Evolutionary conservation across 768 basidiomycete genomes (phyloP).

Genomic region (Myochromella boudieri): DNA sequence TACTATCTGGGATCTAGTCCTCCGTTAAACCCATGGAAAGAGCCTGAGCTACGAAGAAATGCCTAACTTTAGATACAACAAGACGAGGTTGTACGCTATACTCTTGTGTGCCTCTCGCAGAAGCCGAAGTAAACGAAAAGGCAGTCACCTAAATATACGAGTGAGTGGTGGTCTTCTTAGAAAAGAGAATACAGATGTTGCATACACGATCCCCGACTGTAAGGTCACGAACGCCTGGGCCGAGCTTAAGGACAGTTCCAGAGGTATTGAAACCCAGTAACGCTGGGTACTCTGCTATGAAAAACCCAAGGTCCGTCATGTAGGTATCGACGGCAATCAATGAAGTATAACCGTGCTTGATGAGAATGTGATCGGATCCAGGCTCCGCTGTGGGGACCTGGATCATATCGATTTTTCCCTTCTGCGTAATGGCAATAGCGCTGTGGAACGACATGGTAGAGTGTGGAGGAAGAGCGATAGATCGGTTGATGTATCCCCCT

Average conservation of each 20-base stretch:
- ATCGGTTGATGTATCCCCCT: no score
- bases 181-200: not conserved
- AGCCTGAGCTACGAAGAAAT: no score
- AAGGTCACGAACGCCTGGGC: conserved; percentile 29
- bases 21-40: no score
- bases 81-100: conserved; percentile 18
- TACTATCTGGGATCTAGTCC: conserved; percentile 38
- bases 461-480: no score
- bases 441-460: conserved; percentile 42
- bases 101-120: conserved; percentile 20
- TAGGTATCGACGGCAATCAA: conserved; percentile 40
- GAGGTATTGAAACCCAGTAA: conserved; percentile 35
- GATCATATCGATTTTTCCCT: conserved; percentile 33
- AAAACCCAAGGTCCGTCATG: conserved; percentile 29
- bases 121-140: conserved; percentile 11
- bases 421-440: conserved; percentile 37
- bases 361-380: conserved; percentile 29
- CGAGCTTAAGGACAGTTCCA: conserved; percentile 32
- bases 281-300: conserved; percentile 26
- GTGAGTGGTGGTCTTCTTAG: not conserved
- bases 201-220: conserved; percentile 36
- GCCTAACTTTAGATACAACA: conserved; percentile 30
- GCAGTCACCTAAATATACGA: conserved; percentile 15
- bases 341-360: conserved; percentile 36
- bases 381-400: conserved; percentile 31